Conservation (phyloP, 805 yeast genomes). For the Saccharomycopsis sp. region DNA sequence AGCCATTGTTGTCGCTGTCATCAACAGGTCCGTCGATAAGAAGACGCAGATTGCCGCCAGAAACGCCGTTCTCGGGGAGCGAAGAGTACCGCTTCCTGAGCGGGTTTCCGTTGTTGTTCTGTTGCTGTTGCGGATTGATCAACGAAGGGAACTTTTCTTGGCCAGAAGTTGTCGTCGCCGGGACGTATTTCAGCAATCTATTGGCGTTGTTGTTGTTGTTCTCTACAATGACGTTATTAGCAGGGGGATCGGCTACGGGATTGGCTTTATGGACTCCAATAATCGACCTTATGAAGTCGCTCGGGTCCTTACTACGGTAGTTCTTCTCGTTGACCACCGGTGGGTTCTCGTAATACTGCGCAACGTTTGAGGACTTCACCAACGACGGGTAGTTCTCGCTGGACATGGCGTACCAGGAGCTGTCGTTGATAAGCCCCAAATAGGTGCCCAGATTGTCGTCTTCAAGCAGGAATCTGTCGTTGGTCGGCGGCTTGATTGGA, state of each 20-base stretch:
- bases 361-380: conserved; percentile 71
- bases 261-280: conserved; percentile 42
- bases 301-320: conserved; percentile 12
- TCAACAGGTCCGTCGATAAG: conserved; percentile 14
- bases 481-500: conserved; percentile 40
- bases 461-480: conserved; percentile 23
- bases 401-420: conserved; percentile 85
- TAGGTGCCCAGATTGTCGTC: conserved; percentile 42
- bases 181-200: neutral
- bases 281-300: conserved; percentile 36
- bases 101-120: neutral
- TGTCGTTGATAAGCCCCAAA: conserved; percentile 54
- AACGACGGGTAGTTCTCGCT: conserved; percentile 71
- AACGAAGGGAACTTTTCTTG: conserved; percentile 7
- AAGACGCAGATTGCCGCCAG: neutral
- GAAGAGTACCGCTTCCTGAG: conserved; percentile 12
- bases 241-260: neutral
- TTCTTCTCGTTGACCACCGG: neutral
- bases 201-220: too few relatives aligned
- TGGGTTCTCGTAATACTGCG: conserved; percentile 45
- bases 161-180: neutral
- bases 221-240: too few relatives aligned
- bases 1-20: neutral
- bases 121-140: conserved; percentile 9
- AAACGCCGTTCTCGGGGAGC: conserved; percentile 18